Evolutionary conservation across 2,329 filamentous ascomycete genomes (phyloP), one percentile per base, ranked within the genome.

Genomic region (Cercospora beticola): DNA sequence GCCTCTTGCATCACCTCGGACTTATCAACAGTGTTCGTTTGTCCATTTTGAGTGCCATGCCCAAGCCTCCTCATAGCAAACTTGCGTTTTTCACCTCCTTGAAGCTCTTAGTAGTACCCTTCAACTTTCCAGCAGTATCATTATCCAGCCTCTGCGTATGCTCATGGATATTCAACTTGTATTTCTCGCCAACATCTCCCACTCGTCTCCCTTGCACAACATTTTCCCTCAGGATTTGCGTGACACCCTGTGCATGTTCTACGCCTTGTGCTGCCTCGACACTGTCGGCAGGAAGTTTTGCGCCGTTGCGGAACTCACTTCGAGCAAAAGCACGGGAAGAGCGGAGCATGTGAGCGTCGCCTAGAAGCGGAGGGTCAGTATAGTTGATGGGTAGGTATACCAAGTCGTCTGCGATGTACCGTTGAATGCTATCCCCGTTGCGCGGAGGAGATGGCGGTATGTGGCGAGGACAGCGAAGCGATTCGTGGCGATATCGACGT

Each of bases 91-190:
- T 82, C 61, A 83, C 81, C 66, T 82, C 81, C 68, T 74, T 75
- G 43, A 79, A 79, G 60, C 74, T 79, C 74, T 79, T 79, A 69
- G 70, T 77, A 54, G 77, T 79, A 21, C 77, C 76, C 70, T 78
- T 81, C 68, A 86, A 85, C 62, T 88, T 83, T 81, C 94, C 96
- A 76, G 97, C 88, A 36, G 90, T 92, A 74, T 97, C 93, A 78
- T 99, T 99, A 81, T 98, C 92, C 64, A 95, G 93, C 72, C 92
- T 86, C 80, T 99, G 94, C 31, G 91, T 99, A 72, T 97, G 84
- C 70, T 97, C 87, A 79, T 98, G 95, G 81, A 99, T 97, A 62
- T 90, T 87, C 67, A 98, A 82, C 78, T 91, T 97, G 74, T 72
- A 74, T 43, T 76, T 71, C 36, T 78, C 72, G 10, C 70, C 71